A percentile compares a stretch with the other conserved stretches of the same genome.
Conservation (phyloP, 1,139 yeast species). For the Nakaseomyces glabratus region DNA sequence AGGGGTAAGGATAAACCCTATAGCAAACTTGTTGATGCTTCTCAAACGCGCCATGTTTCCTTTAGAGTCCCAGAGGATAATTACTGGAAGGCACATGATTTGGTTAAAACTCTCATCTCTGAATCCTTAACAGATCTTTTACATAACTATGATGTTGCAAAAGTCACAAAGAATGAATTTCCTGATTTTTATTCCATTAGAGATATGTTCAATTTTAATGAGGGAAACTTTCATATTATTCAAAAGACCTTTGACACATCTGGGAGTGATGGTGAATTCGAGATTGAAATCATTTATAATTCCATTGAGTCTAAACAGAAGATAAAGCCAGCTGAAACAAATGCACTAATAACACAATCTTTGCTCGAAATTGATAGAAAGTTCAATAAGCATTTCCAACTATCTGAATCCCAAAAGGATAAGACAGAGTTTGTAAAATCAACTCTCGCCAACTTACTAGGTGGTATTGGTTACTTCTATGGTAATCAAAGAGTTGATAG, state of each 20-base stretch:
- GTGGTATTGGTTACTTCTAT: constrained; percentile 82
- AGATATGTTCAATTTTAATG: constrained; percentile 47
- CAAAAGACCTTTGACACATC: constrained; percentile 51
- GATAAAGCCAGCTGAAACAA: constrained; percentile 38
- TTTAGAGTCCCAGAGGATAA: constrained; percentile 63
- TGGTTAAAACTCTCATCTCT: constrained; percentile 59
- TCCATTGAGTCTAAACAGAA: constrained; percentile 38
- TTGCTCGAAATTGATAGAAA: constrained; percentile 42
- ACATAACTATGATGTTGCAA: constrained; percentile 33
- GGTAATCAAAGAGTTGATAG: constrained; percentile 87
- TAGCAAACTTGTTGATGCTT: constrained; percentile 39
- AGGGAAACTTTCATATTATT: constrained; percentile 68
- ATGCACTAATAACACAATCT: constrained; percentile 34
- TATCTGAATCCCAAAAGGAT: constrained; percentile 18
- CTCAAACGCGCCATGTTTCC: constrained; percentile 55
- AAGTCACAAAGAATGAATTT: constrained; percentile 33
- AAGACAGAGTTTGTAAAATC: constrained; percentile 62
- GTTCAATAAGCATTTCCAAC: constrained; percentile 45
- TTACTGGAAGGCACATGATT: constrained; percentile 74
- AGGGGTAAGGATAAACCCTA: background rate
- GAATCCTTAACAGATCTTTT: constrained; percentile 52
- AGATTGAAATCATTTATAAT: constrained; percentile 62
- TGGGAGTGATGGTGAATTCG: constrained; percentile 51
- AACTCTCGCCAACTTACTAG: constrained; percentile 70
- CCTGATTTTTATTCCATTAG: constrained; percentile 43